Evolutionary conservation across 768 basidiomycete species (phyloP).

Genomic region (Mycena haematopus): DNA sequence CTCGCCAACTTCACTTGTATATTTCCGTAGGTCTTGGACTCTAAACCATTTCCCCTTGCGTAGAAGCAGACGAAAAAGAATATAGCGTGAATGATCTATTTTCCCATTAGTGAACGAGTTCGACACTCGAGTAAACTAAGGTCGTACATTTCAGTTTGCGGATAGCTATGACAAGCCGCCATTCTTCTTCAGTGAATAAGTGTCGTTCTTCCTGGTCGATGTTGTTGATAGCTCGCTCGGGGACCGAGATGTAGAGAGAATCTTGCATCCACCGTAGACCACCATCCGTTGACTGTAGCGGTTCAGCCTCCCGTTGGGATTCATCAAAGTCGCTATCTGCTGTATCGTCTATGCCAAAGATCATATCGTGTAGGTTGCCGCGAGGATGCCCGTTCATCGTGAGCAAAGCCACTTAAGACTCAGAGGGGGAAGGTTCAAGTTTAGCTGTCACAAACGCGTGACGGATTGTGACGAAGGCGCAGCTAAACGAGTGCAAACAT

Average conservation of each 20-base stretch:
- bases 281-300: not conserved
- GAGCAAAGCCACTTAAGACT: not conserved
- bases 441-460: conserved; percentile 7
- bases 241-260: conserved; percentile 18
- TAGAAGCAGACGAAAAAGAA: conserved; percentile 51
- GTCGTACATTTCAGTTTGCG: conserved; percentile 8
- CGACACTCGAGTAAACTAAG: not conserved
- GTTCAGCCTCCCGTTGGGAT: not conserved
- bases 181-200: conserved; percentile 20
- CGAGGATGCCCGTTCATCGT: conserved; percentile 14
- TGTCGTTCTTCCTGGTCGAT: not conserved
- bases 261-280: not conserved
- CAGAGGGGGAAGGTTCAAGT: not conserved
- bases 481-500: not conserved
- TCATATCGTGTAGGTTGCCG: conserved; percentile 13
- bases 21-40: conserved; percentile 32
- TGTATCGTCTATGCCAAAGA: conserved; percentile 13
- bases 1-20: conserved; percentile 37
- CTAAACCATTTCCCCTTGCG: conserved; percentile 48
- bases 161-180: conserved; percentile 2
- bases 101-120: not conserved
- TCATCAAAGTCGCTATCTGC: conserved; percentile 14
- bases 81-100: conserved; percentile 51
- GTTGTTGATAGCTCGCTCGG: conserved; percentile 25
- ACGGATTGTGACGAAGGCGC: not conserved